Conservation (phyloP, 106 monocot genomes). For the Agapanthus africanus region DNA sequence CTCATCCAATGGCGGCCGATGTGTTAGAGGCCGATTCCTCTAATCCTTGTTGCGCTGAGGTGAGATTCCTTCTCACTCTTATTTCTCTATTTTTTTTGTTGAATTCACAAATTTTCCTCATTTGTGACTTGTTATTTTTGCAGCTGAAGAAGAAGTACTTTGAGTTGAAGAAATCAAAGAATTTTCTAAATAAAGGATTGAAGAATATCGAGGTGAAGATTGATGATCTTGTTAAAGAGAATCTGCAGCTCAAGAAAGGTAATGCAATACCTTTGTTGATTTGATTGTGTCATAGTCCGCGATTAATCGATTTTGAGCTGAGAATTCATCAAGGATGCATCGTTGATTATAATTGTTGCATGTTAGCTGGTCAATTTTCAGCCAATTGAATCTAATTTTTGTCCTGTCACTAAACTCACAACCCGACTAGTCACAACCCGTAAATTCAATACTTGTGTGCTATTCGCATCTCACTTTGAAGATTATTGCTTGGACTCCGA, state of each 20-base stretch:
- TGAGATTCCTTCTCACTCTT: conserved; percentile 5
- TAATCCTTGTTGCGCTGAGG: conserved; percentile 65
- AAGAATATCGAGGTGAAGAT: conserved; percentile 35
- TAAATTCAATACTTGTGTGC: too few relatives aligned
- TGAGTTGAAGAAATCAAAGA: conserved; percentile 49
- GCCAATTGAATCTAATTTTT: too few relatives aligned
- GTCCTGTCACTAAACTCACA: too few relatives aligned
- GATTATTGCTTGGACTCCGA: too few relatives aligned
- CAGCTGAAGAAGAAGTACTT: conserved; percentile 30
- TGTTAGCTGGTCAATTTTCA: neutral
- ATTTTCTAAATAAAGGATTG: conserved; percentile 45
- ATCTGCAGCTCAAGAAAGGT: conserved; percentile 48
- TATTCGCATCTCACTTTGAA: too few relatives aligned
- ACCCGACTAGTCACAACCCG: too few relatives aligned
- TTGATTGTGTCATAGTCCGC: neutral
- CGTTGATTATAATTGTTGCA: neutral
- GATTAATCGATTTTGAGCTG: neutral
- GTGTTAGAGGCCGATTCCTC: conserved; percentile 18
- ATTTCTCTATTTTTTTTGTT: neutral
- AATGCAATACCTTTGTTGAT: neutral
- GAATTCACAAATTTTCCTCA: neutral
- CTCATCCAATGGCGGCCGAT: conserved; percentile 41
- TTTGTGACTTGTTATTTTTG: neutral
- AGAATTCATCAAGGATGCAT: neutral
- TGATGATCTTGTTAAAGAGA: conserved; percentile 36